Evolutionary conservation across 176 grass and related monocot species (phyloP), one percentile per base, ranked within the genome.

Genomic region (Lolium rigidum): DNA sequence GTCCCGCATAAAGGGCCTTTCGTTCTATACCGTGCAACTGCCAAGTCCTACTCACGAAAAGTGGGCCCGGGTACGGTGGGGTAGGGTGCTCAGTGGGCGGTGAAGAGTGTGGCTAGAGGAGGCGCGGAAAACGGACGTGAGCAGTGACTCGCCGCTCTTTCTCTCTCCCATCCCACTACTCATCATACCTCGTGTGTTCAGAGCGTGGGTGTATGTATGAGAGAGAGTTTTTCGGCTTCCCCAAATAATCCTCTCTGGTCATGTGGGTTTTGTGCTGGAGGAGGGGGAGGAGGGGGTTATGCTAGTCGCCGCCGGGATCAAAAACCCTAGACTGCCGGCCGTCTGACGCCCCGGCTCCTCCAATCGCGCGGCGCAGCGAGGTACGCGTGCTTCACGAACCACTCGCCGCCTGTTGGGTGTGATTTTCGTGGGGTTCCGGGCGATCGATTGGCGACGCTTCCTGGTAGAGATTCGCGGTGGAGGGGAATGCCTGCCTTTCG

Each of bases 51-150:
- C 1, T 49, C 59, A 31, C 8, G 21, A 28, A 0, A 11, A 0
- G 1, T 20, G 22, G 59, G 59, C 2, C 58, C 41, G 8, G 3
- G 0, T 4, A 8, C 0, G 24, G 72, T 75, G 72, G 72, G 72
- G 47, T 2, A 4, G 1, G 24, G 0, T 2, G 14, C 0, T 54
- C 77, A 87, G 78, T 74, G 68, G 4, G 2, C 1, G 22, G 25
- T 4, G 11, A 1, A 2, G 39, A 2, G 37, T 21, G 18, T 18
- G 67, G 67, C 37, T 43, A n/a, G 37, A n/a, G 26, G n/a, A 2
- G 43, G 20, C 2, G 28, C 67, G 57, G 74, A 80, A 89, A 80
- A 43, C 1, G 55, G 82, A 80, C 82, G 82, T 85, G 82, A 80
- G 66, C 26, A 24, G 70, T 46, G 70, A 43, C 13, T 41, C 6